Percentiles rank a stretch among this genome's conserved stretches.
Evolutionary conservation across 1,284 basidiomycete species (phyloP).

Genomic region (Puccinia hordei): DNA sequence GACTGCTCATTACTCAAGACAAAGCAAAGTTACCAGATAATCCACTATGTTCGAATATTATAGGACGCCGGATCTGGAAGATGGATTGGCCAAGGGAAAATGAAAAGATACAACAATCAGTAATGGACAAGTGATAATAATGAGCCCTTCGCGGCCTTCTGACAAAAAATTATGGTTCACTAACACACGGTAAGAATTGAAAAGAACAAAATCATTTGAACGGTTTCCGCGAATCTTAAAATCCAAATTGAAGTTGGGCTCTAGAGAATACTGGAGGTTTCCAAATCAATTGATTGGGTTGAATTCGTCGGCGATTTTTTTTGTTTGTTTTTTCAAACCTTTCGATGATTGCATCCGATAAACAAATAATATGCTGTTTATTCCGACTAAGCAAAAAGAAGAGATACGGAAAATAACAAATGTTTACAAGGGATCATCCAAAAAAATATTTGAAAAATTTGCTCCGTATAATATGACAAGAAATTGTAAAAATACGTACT

Average conservation of each 20-base stretch:
- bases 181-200: too few relatives aligned
- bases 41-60: too few relatives aligned
- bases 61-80: too few relatives aligned
- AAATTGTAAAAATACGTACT: conserved; percentile 61
- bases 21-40: too few relatives aligned
- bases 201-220: too few relatives aligned
- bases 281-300: conserved; percentile 78
- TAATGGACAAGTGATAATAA: too few relatives aligned
- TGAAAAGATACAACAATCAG: too few relatives aligned
- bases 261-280: conserved; percentile 68
- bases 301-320: conserved; percentile 78
- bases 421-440: background rate
- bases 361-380: conserved; percentile 87
- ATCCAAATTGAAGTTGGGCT: conserved; percentile 57
- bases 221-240: background rate
- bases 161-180: too few relatives aligned
- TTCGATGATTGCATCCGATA: conserved; percentile 87
- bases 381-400: conserved; percentile 65
- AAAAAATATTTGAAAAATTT: conserved; percentile 2
- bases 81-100: too few relatives aligned
- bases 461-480: background rate
- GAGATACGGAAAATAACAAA: background rate
- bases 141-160: too few relatives aligned
- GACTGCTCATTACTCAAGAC: too few relatives aligned
- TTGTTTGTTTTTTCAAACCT: conserved; percentile 80